Conservation (phyloP, 495 filamentous ascomycete genomes). For the Penicillium cataractarum region DNA sequence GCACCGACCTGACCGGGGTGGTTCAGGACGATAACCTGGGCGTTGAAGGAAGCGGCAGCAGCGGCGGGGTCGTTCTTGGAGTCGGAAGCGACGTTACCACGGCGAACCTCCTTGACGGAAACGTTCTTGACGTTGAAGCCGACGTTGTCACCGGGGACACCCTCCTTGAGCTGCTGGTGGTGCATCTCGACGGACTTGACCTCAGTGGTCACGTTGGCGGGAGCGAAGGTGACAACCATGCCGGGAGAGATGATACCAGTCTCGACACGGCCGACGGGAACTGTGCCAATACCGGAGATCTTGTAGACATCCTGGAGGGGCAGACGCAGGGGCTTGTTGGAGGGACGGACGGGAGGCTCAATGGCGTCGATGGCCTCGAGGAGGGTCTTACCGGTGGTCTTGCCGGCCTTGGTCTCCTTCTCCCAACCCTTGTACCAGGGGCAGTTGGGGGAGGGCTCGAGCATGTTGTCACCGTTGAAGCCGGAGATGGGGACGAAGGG, state of each 20-base stretch:
- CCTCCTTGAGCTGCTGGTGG: slow-evolving; percentile 98
- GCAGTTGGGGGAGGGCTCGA: slow-evolving; percentile 88
- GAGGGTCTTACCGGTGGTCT: slow-evolving; percentile 93
- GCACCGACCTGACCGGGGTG: slow-evolving; percentile 99
- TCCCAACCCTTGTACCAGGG: slow-evolving; percentile 99
- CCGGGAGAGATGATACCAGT: slow-evolving; percentile 97
- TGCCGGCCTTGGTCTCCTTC: slow-evolving; percentile 95
- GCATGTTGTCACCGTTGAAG: slow-evolving; percentile 99
- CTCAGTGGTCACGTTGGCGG: slow-evolving; percentile 99
- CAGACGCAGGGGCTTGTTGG: slow-evolving; percentile 96
- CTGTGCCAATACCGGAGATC: slow-evolving; percentile 99
- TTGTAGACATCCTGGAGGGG: slow-evolving; percentile 99
- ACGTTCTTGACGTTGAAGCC: slow-evolving; percentile 99
- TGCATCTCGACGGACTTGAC: slow-evolving; percentile 99
- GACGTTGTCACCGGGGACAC: slow-evolving; percentile 98
- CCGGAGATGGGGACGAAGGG: slow-evolving; percentile 99
- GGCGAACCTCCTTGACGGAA: slow-evolving; percentile 99
- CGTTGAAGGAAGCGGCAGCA: slow-evolving; percentile 91
- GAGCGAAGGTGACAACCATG: slow-evolving; percentile 89
- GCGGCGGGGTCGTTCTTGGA: slow-evolving; percentile 98
- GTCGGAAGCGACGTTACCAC: slow-evolving; percentile 99
- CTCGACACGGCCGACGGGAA: slow-evolving; percentile 99
- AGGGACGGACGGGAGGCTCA: slow-evolving; percentile 80
- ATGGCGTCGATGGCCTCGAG: slow-evolving; percentile 98
- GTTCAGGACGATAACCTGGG: slow-evolving; percentile 99